A percentile compares a stretch with the other conserved stretches of the same genome.
phyloP scores from a whole-genome alignment of 805 yeast genomes.

The Saturnispora gosingensis region DNA sequence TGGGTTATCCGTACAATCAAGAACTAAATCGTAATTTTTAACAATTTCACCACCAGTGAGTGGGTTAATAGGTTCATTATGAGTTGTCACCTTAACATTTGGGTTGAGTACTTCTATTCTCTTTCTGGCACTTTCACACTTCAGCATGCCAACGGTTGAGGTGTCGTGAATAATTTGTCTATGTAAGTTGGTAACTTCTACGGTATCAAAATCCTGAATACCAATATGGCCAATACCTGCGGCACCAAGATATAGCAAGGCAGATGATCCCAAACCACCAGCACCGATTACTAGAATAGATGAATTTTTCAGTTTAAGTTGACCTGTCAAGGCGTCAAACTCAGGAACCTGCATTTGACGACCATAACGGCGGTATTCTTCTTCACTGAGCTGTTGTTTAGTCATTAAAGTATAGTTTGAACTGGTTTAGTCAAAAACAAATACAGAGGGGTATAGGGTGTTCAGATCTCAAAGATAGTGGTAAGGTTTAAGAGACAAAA shows the following conservation, averaged over 20 bases:
- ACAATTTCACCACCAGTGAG: conserved; percentile 58
- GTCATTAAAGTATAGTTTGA: not conserved
- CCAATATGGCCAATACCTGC: conserved; percentile 85
- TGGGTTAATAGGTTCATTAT: conserved; percentile 41
- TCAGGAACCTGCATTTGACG: conserved; percentile 92
- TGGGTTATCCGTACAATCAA: conserved; percentile 96
- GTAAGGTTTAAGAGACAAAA: not conserved
- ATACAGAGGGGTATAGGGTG: not conserved
- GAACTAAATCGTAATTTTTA: conserved; percentile 56
- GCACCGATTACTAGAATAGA: conserved; percentile 81
- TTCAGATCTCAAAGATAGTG: not conserved
- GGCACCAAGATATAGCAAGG: conserved; percentile 71
- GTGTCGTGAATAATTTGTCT: conserved; percentile 79
- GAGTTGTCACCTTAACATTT: conserved; percentile 43
- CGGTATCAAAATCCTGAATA: conserved; percentile 78
- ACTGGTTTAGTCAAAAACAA: not conserved
- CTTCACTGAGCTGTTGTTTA: conserved; percentile 17
- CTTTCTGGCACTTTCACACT: conserved; percentile 69
- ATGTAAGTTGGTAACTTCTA: conserved; percentile 79
- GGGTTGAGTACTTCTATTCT: conserved; percentile 58
- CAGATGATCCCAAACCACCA: conserved; percentile 95
- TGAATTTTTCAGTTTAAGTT: conserved; percentile 46
- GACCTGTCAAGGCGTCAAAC: conserved; percentile 47
- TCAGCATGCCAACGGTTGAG: conserved; percentile 53
- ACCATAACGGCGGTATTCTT: conserved; percentile 80